Evolutionary conservation across 768 basidiomycete genomes (phyloP).

Genomic region (Mycena crocata): DNA sequence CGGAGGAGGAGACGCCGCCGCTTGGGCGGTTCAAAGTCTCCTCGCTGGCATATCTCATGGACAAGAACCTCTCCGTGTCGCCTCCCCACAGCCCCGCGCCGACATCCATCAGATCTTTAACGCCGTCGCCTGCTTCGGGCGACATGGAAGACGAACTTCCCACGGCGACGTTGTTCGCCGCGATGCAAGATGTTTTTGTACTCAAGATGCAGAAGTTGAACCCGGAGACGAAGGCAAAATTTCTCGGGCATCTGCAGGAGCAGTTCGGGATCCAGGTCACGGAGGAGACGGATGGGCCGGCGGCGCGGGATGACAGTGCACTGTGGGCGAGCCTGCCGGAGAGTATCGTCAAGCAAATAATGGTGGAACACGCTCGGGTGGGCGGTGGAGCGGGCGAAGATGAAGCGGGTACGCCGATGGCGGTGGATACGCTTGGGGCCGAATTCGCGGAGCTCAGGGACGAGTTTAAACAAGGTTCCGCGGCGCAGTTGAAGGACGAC

Average conservation of each 20-base stretch:
- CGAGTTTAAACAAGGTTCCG: slow-evolving; percentile 24
- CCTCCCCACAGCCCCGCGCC: slow-evolving; percentile 24
- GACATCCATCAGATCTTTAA: not conserved
- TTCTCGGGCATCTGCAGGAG: slow-evolving; percentile 24
- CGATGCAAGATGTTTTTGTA: slow-evolving; percentile 33
- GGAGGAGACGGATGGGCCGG: not conserved
- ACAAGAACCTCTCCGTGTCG: slow-evolving; percentile 28
- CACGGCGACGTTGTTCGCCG: slow-evolving; percentile 28
- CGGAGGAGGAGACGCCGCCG: slow-evolving; percentile 24
- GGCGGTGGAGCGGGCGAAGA: not conserved
- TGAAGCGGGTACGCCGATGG: not conserved
- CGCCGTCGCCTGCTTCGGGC: slow-evolving; percentile 5
- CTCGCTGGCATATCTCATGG: slow-evolving; percentile 30
- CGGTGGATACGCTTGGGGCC: slow-evolving; percentile 10
- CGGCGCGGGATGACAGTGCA: not conserved
- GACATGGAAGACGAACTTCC: slow-evolving; percentile 20
- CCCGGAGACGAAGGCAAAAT: slow-evolving; percentile 23
- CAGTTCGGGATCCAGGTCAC: slow-evolving; percentile 28
- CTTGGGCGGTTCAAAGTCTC: slow-evolving; percentile 31
- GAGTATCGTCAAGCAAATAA: slow-evolving; percentile 19
- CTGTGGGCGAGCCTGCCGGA: slow-evolving; percentile 23
- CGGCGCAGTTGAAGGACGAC: slow-evolving; percentile 24
- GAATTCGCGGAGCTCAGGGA: slow-evolving; percentile 18
- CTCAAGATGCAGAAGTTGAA: slow-evolving; percentile 30
- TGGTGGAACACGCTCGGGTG: slow-evolving; percentile 15